Percentiles rank a stretch among this genome's conserved stretches.
These are phyloP conservation scores for Lepidium africanum DNA, from an alignment of 345 rosid genomes.

Conservation along the genomic window DNA sequence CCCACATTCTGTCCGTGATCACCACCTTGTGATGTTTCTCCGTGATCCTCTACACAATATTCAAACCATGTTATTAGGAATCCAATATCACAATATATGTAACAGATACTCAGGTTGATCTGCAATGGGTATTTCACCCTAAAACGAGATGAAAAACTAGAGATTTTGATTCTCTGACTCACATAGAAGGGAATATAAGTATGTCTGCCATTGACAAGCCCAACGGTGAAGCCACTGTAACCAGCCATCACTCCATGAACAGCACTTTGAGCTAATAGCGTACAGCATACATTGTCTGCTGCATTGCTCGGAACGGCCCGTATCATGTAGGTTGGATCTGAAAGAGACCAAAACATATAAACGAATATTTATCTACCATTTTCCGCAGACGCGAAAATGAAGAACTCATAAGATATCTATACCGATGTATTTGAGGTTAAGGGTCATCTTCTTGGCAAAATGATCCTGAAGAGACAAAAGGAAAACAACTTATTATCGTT, in stretches of 20 bases:
- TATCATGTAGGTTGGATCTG: conserved; percentile 92
- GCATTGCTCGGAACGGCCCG: conserved; percentile 84
- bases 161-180: conserved; percentile 24
- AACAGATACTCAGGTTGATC: neutral
- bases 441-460: conserved; percentile 50
- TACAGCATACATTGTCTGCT: conserved; percentile 84
- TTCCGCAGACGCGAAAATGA: neutral
- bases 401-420: neutral
- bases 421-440: conserved; percentile 83
- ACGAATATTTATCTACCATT: neutral
- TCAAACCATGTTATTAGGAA: neutral
- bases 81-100: neutral
- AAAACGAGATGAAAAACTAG: neutral
- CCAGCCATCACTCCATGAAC: conserved; percentile 95
- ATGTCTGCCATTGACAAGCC: conserved; percentile 84
- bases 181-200: conserved; percentile 79
- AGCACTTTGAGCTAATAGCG: conserved; percentile 81
- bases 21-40: conserved; percentile 77
- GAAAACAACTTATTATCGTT: neutral
- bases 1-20: conserved; percentile 93
- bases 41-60: conserved; percentile 50
- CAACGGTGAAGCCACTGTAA: conserved; percentile 72
- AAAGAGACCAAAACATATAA: neutral
- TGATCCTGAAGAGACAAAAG: conserved; percentile 39
- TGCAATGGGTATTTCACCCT: neutral